Evolutionary conservation across 2,329 filamentous ascomycete genomes (phyloP).

Genomic region (Epichloe baconii): DNA sequence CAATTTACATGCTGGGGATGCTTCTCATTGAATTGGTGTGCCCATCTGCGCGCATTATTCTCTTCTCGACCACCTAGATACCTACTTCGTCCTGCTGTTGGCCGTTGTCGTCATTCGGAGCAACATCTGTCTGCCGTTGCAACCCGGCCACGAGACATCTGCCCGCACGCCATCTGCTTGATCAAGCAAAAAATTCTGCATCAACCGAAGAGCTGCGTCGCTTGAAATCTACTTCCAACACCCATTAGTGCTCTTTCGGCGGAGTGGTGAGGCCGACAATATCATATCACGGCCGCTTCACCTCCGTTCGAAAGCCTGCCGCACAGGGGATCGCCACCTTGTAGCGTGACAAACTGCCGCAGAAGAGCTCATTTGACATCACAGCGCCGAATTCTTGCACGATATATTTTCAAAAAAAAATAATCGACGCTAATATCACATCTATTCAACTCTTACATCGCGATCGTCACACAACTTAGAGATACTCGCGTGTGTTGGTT

Average conservation of each 20-base stretch:
- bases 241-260: neutral
- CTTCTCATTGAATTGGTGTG: neutral
- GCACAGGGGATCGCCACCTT: neutral
- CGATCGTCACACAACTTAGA: neutral
- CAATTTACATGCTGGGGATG: neutral
- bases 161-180: neutral
- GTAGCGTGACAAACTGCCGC: neutral
- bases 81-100: neutral
- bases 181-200: neutral
- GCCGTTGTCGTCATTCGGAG: slow-evolving; percentile 1
- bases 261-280: neutral
- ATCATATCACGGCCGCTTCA: neutral
- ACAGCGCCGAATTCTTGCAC: neutral
- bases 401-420: neutral
- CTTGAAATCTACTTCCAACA: neutral
- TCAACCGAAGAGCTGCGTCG: neutral
- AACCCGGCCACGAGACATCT: neutral
- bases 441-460: neutral
- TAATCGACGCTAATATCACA: neutral
- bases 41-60: neutral
- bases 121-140: neutral
- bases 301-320: neutral
- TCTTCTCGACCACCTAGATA: neutral
- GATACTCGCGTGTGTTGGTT: neutral
- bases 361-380: neutral